These are phyloP conservation scores for Thermothelomyces thermophilus DNA, from an alignment of 2,329 filamentous ascomycete species.

Conservation along the genomic window DNA sequence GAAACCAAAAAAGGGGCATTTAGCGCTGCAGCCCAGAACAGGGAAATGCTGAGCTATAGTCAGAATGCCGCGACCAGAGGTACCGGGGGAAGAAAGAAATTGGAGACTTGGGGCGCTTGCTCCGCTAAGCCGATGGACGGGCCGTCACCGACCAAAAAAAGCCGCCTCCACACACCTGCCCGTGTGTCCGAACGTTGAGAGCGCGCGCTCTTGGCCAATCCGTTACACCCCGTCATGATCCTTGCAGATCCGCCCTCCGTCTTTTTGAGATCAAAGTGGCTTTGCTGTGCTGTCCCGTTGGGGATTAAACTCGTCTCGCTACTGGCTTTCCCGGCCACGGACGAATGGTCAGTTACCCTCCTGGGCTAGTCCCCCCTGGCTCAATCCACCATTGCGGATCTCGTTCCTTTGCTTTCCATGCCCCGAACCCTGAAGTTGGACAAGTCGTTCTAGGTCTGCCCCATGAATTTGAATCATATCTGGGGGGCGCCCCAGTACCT, in stretches of 20 bases:
- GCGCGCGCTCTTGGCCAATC: background rate
- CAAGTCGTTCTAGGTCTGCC: background rate
- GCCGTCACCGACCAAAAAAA: background rate
- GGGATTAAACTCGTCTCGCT: background rate
- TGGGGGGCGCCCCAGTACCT: background rate
- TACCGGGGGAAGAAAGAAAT: no score
- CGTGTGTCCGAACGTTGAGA: conserved; percentile 1
- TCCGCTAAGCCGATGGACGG: conserved; percentile 19
- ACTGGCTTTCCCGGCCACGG: conserved; percentile 5
- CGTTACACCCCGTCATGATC: conserved; percentile 20
- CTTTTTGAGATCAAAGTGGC: background rate
- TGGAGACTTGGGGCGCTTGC: background rate
- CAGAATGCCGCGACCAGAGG: no score
- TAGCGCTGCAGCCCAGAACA: no score
- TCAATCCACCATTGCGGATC: conserved; percentile 9
- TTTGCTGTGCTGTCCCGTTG: background rate
- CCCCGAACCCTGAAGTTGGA: conserved; percentile 4
- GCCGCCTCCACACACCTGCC: conserved; percentile 1
- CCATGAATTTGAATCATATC: background rate
- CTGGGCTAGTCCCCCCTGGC: background rate
- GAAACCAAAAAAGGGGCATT: no score
- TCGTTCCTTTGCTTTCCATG: conserved; percentile 1
- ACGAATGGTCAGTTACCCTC: conserved; percentile 6
- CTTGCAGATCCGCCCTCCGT: conserved; percentile 11
- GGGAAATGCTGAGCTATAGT: no score